Conservation (phyloP, 1,139 yeast genomes). For the Diutina rugosa region DNA sequence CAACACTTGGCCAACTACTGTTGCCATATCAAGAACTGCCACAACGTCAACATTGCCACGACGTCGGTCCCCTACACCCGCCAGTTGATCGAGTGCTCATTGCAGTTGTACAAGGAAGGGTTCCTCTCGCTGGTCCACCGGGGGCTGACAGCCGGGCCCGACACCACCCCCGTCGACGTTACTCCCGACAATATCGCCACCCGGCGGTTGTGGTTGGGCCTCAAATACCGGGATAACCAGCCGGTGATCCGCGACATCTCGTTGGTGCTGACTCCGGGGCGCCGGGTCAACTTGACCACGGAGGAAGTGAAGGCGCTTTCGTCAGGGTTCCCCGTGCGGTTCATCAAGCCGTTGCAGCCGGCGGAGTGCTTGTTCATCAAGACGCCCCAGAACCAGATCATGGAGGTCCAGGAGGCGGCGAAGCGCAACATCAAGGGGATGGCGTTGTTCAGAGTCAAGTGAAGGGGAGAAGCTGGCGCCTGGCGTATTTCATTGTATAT, state of each 20-base stretch:
- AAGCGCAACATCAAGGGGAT: slow-evolving; percentile 61
- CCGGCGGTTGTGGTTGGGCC: slow-evolving; percentile 82
- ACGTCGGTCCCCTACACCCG: slow-evolving; percentile 81
- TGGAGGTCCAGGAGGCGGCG: slow-evolving; percentile 80
- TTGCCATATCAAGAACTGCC: slow-evolving; percentile 82
- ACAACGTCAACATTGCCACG: slow-evolving; percentile 57
- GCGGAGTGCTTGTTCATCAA: slow-evolving; percentile 76
- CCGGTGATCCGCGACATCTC: slow-evolving; percentile 66
- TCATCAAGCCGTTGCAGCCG: slow-evolving; percentile 72
- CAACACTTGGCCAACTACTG: slow-evolving; percentile 77
- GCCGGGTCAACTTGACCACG: slow-evolving; percentile 50
- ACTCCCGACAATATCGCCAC: slow-evolving; percentile 82
- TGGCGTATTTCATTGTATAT: background rate
- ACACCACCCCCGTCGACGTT: slow-evolving; percentile 55
- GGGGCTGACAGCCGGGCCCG: slow-evolving; percentile 91
- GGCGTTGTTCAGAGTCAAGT: slow-evolving; percentile 69
- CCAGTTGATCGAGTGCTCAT: slow-evolving; percentile 70
- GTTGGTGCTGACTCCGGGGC: slow-evolving; percentile 76
- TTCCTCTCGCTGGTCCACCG: slow-evolving; percentile 73
- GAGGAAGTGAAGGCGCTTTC: slow-evolving; percentile 64
- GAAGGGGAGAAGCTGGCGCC: slow-evolving; percentile 4
- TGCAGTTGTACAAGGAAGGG: slow-evolving; percentile 84
- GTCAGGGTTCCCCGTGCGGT: slow-evolving; percentile 62
- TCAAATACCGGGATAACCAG: slow-evolving; percentile 72
- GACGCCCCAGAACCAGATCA: slow-evolving; percentile 33